Evolutionary conservation across 2,329 filamentous ascomycete genomes (phyloP).

Genomic region (Colletotrichum viniferum): DNA sequence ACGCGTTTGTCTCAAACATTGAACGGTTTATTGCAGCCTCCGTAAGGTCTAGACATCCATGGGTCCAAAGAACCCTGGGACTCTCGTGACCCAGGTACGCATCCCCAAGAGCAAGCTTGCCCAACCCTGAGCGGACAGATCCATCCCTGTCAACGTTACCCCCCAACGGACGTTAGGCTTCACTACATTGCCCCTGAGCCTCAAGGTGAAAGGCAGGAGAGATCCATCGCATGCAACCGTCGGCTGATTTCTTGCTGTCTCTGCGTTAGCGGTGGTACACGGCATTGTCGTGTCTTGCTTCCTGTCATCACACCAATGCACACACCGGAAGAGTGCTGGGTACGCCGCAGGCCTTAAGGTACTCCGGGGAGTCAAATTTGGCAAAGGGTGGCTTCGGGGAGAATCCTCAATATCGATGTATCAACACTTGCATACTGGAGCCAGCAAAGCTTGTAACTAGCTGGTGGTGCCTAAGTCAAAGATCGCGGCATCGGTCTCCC

Average conservation of each 20-base stretch:
- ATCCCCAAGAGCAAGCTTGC: not conserved
- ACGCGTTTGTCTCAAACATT: not conserved
- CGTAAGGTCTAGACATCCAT: not conserved
- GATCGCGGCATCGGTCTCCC: not conserved
- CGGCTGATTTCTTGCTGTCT: not conserved
- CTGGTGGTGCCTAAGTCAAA: not conserved
- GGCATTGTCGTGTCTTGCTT: not conserved
- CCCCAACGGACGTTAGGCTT: not conserved
- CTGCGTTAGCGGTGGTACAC: not conserved
- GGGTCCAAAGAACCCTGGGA: not conserved
- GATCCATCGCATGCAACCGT: not conserved
- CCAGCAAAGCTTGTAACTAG: not conserved
- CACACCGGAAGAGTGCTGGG: not conserved
- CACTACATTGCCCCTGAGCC: not conserved
- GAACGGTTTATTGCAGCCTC: not conserved
- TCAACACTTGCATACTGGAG: not conserved
- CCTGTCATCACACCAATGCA: not conserved
- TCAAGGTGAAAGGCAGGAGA: not conserved
- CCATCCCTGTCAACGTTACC: not conserved
- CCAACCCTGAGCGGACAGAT: not conserved
- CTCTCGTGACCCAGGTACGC: not conserved
- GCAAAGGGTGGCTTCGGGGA: not conserved
- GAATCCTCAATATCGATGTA: not conserved
- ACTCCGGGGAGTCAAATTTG: not conserved
- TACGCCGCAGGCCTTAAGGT: not conserved